These are phyloP conservation scores for Viola odorata DNA, from an alignment of 345 rosid genomes.

Conservation along the genomic window DNA sequence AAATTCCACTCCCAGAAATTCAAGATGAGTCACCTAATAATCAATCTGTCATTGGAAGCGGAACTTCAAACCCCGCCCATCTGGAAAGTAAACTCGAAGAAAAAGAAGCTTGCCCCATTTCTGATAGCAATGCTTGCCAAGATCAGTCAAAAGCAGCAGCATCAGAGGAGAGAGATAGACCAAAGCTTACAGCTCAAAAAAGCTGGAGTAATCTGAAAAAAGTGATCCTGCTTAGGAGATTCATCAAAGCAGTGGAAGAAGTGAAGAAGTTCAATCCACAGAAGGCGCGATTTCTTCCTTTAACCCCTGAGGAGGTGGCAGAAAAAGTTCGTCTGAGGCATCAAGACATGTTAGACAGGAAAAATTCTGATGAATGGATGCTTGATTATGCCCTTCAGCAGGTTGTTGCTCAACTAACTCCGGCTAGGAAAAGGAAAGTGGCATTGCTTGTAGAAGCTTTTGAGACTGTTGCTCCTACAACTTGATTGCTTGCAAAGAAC, in stretches of 20 bases:
- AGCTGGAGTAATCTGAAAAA: conserved; percentile 29
- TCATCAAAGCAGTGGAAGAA: conserved; percentile 71
- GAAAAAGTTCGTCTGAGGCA: conserved; percentile 67
- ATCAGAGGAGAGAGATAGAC: conserved; percentile 19
- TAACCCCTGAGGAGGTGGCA: conserved; percentile 36
- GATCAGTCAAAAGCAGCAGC: neutral
- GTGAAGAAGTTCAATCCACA: conserved; percentile 47
- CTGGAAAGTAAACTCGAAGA: conserved; percentile 13
- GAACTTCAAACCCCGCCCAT: conserved; percentile 20
- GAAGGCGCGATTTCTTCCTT: conserved; percentile 42
- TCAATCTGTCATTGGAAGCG: conserved; percentile 37
- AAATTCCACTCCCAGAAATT: conserved; percentile 55
- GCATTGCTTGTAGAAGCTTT: conserved; percentile 81
- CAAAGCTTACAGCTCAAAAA: conserved; percentile 9
- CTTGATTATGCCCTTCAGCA: conserved; percentile 73
- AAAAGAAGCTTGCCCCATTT: conserved; percentile 13
- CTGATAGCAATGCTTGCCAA: neutral
- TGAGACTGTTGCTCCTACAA: conserved; percentile 54
- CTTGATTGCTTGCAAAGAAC: neutral
- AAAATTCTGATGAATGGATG: conserved; percentile 82
- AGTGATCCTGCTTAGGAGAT: conserved; percentile 39
- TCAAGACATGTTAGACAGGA: conserved; percentile 53
- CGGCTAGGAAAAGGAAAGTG: conserved; percentile 77
- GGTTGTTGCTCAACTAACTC: conserved; percentile 73
- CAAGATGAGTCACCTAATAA: conserved; percentile 51